A percentile compares a stretch with the other conserved stretches of the same genome.
Evolutionary conservation across 2,329 filamentous ascomycete species (phyloP).

Genomic region (Anthostomella pinea): DNA sequence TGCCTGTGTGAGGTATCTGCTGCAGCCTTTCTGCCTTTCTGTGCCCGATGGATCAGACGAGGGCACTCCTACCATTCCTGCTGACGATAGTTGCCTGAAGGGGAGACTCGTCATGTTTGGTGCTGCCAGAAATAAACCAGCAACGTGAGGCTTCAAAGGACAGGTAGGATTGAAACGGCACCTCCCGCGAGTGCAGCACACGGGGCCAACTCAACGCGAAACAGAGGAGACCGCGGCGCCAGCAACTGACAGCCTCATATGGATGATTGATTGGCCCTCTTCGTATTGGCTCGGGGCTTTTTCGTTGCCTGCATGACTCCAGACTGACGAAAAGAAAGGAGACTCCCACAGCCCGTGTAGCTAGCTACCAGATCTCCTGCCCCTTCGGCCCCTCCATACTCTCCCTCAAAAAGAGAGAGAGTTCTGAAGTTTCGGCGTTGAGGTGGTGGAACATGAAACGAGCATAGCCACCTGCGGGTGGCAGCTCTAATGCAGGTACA

Average conservation of each 20-base stretch:
- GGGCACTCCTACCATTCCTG: not conserved
- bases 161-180: too few species aligned
- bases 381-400: constrained; percentile 6
- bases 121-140: not conserved
- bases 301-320: too few species aligned
- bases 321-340: not conserved
- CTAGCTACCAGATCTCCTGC: not conserved
- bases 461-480: constrained; percentile 27
- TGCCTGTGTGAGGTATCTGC: constrained; percentile 1
- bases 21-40: too few species aligned
- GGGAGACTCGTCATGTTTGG: not conserved
- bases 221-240: not conserved
- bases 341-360: too few species aligned
- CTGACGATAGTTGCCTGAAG: not conserved
- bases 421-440: constrained; percentile 15
- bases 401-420: constrained; percentile 9
- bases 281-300: not conserved
- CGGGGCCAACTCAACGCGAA: not conserved
- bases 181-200: too few species aligned
- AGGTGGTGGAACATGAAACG: constrained; percentile 26
- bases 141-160: not conserved
- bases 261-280: too few species aligned
- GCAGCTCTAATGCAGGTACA: constrained; percentile 30
- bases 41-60: too few species aligned
- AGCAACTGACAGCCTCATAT: not conserved